Evolutionary conservation across 257 asterid genomes (phyloP), one percentile per base, ranked within the genome.

Genomic region (Penstemon eatonii): DNA sequence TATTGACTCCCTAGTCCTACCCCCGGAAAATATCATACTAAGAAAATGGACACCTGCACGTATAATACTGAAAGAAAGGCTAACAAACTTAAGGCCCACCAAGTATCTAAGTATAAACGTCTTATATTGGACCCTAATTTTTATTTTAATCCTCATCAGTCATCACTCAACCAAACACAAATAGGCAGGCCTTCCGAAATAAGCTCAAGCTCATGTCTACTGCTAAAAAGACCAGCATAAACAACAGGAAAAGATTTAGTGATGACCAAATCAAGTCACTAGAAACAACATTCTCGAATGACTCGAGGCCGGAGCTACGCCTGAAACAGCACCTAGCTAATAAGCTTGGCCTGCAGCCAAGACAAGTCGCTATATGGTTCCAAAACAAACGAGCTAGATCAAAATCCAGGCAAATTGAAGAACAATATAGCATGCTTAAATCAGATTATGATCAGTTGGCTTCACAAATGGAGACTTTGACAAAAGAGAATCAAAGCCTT

Each of bases 331-430:
- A 89, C 79, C 74, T 91, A 46, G 97, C 97, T 7, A 77, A 70
- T 75, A 70, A 73, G 6, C 93, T 91, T 0, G 96, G 96, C 0
- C 84, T 91, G 58, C 96, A 85, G 65, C 95, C 95, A 5, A 82
- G 94, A 5, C 97, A 91, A 79, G 86, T 91, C 0, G 96, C 95
- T 2, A 91, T 91, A 68, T 91, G 97, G 97, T 91, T 91, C 76
- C 97, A 91, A 78, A 84, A 84, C 45, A 82, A 78, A 76, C 70
- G 90, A 65, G 90, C 90, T 25, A 70, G 90, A 76, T 91, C 96
- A 0, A 91, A 89, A 65, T 87, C 94, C 0, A 89, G 87, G 85
- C 86, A 82, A 55, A 69, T 91, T 4, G 95, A 89, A 72, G 68
- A 42, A 19, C 86, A 91, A 6, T 87, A 83, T 75, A 67, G 51